Conservation (phyloP, 805 yeast genomes). For the Hanseniaspora mollemarum region DNA sequence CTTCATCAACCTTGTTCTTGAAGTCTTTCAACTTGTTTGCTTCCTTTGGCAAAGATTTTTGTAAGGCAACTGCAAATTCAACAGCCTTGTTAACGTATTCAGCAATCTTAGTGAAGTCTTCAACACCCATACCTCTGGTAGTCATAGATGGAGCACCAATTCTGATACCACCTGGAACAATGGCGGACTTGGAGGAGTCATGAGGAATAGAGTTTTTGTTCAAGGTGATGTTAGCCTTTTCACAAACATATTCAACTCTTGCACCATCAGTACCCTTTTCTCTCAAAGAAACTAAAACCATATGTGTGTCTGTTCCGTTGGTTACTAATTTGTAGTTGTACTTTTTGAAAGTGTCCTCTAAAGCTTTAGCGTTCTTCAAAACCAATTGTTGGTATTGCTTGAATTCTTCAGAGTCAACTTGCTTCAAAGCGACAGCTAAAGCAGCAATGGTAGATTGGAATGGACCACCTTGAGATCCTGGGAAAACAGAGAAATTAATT, state of each 20-base stretch:
- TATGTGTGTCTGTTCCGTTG: slow-evolving; percentile 93
- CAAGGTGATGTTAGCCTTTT: slow-evolving; percentile 84
- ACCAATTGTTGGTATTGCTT: slow-evolving; percentile 83
- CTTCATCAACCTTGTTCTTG: slow-evolving; percentile 67
- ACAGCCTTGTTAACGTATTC: slow-evolving; percentile 73
- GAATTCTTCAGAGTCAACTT: slow-evolving; percentile 83
- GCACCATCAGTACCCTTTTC: slow-evolving; percentile 93
- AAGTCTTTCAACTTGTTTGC: slow-evolving; percentile 94
- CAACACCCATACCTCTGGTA: slow-evolving; percentile 87
- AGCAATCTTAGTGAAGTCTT: slow-evolving; percentile 71
- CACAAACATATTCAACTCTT: slow-evolving; percentile 89
- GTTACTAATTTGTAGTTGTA: slow-evolving; percentile 76
- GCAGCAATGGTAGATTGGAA: slow-evolving; percentile 99
- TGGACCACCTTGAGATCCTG: slow-evolving; percentile 99
- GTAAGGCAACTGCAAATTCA: slow-evolving; percentile 60
- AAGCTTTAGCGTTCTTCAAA: slow-evolving; percentile 71
- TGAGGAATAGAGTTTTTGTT: slow-evolving; percentile 98
- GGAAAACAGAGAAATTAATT: slow-evolving; percentile 97
- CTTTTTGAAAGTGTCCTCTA: slow-evolving; percentile 61
- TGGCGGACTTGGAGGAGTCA: slow-evolving; percentile 70
- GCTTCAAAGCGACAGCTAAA: slow-evolving; percentile 90
- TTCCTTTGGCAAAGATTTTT: slow-evolving; percentile 71
- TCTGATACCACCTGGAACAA: slow-evolving; percentile 94
- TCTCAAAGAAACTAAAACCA: slow-evolving; percentile 82
- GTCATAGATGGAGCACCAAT: slow-evolving; percentile 99